Conservation (phyloP, 2,329 filamentous ascomycete species). For the Cordyceps fumosorosea region DNA sequence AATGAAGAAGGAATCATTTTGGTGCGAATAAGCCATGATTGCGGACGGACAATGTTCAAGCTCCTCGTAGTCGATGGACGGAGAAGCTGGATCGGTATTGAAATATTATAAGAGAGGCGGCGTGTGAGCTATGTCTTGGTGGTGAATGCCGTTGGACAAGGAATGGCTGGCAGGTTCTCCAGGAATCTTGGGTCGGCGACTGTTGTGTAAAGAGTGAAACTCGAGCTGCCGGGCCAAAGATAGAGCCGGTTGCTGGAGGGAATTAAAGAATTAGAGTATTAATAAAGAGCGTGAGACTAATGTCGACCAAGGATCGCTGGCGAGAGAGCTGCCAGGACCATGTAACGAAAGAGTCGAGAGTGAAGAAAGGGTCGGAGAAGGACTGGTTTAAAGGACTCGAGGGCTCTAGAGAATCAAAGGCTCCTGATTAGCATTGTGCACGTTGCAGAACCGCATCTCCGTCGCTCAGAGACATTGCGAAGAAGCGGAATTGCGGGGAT, state of each 20-base stretch:
- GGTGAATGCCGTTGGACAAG: constrained; percentile 28
- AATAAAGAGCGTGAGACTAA: constrained; percentile 46
- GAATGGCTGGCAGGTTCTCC: constrained; percentile 45
- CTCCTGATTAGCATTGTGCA: constrained; percentile 22
- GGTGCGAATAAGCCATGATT: constrained; percentile 41
- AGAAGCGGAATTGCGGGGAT: constrained; percentile 15
- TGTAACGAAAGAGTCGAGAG: constrained; percentile 24
- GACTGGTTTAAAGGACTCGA: constrained; percentile 40
- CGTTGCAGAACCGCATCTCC: constrained; percentile 18
- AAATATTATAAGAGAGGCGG: constrained; percentile 20
- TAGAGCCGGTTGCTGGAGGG: constrained; percentile 34
- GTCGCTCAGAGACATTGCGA: constrained; percentile 18
- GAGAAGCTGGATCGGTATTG: constrained; percentile 15
- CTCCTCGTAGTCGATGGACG: constrained; percentile 14
- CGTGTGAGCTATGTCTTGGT: constrained; percentile 14
- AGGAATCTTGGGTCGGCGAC: constrained; percentile 43
- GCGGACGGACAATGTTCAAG: not conserved
- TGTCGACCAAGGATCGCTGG: constrained; percentile 52
- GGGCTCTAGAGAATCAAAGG: constrained; percentile 32
- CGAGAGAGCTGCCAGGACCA: constrained; percentile 40
- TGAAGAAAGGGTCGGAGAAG: constrained; percentile 38
- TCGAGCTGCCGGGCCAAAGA: constrained; percentile 23
- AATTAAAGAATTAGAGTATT: constrained; percentile 51
- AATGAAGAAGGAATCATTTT: constrained; percentile 48
- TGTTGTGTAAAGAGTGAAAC: constrained; percentile 34